Evolutionary conservation across 257 asterid genomes (phyloP).

Genomic region (Lantana camara): DNA sequence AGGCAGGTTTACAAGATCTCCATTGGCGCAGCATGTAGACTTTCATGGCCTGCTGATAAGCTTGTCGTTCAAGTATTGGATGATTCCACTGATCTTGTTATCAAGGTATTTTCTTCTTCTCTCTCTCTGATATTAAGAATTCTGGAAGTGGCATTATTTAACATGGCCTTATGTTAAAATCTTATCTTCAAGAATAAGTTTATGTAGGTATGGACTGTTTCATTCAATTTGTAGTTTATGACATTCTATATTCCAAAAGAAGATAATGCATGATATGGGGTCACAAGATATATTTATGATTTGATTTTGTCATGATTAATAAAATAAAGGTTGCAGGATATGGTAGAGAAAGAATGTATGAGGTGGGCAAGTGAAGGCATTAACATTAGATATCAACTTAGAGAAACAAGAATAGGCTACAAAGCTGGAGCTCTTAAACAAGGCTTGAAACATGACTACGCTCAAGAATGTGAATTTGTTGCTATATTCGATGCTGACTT

Average conservation of each 20-base stretch:
- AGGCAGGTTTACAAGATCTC: constrained; percentile 75
- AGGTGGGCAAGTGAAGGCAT: constrained; percentile 68
- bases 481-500: constrained; percentile 80
- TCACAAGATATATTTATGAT: neutral
- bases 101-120: constrained; percentile 42
- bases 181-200: neutral
- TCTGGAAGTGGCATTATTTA: too few species aligned
- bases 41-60: constrained; percentile 81
- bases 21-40: constrained; percentile 80
- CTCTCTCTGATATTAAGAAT: too few species aligned
- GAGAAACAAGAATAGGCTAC: constrained; percentile 60
- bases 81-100: constrained; percentile 71
- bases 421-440: constrained; percentile 69
- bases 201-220: neutral
- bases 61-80: constrained; percentile 72
- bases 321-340: constrained; percentile 39
- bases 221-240: neutral
- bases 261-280: constrained; percentile 9
- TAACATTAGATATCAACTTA: constrained; percentile 53
- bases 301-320: constrained; percentile 5
- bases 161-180: neutral
- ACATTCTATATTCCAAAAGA: neutral
- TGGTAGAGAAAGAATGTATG: constrained; percentile 61
- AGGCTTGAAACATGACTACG: constrained; percentile 55
- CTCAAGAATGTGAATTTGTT: constrained; percentile 53